phyloP scores from a whole-genome alignment of 176 grass and related monocot genomes.

The Eragrostis nindensis region DNA sequence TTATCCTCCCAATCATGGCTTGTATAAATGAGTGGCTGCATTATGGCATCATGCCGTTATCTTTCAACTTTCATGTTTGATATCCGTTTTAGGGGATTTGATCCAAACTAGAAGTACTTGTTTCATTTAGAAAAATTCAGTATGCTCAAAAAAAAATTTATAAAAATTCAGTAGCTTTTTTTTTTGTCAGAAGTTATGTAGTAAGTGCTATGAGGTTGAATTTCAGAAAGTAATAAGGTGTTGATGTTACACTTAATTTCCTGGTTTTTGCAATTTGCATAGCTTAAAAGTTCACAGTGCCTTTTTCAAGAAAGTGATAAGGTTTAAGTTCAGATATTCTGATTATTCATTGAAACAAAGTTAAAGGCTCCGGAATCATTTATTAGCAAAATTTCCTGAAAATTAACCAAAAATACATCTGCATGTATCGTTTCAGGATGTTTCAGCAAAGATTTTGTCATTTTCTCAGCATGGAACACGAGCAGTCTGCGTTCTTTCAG shows the following conservation, averaged over 20 bases:
- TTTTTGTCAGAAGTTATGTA: slow-evolving; percentile 1
- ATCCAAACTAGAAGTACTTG: neutral
- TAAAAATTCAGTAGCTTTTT: slow-evolving; percentile 8
- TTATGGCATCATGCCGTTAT: neutral
- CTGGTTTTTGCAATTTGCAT: neutral
- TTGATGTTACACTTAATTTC: neutral
- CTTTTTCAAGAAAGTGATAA: slow-evolving; percentile 38
- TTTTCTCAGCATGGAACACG: slow-evolving; percentile 89
- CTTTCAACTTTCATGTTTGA: neutral
- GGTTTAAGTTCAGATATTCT: slow-evolving; percentile 7
- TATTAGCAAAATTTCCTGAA: neutral
- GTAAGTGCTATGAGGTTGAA: neutral
- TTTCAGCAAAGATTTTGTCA: slow-evolving; percentile 90
- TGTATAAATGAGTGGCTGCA: neutral
- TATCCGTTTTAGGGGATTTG: neutral
- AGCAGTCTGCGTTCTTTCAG: slow-evolving; percentile 90
- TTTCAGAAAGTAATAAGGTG: neutral
- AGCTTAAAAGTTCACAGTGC: neutral
- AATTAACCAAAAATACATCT: neutral
- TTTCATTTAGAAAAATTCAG: neutral
- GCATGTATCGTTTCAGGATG: slow-evolving; percentile 64
- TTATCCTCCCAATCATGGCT: slow-evolving; percentile 6
- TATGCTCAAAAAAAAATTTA: no score
- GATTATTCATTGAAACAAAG: neutral
- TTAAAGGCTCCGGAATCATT: slow-evolving; percentile 6